phyloP scores from a whole-genome alignment of 768 basidiomycete species.

The Amyloporia xantha region DNA sequence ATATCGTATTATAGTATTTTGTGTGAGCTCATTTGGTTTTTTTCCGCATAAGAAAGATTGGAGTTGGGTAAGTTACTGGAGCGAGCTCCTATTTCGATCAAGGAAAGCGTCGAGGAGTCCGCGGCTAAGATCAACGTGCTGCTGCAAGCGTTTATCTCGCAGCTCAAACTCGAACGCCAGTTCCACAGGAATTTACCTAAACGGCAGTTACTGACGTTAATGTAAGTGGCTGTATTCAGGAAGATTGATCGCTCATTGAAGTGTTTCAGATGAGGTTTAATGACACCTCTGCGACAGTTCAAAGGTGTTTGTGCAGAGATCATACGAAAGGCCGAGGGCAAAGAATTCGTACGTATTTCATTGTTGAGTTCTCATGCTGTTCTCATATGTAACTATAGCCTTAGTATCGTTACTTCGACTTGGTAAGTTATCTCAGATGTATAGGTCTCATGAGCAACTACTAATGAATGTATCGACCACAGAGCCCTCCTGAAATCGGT shows the following conservation, averaged over 20 bases:
- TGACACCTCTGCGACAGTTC: constrained; percentile 97
- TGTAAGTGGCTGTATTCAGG: constrained; percentile 38
- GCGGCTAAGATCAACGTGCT: constrained; percentile 97
- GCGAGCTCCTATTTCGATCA: constrained; percentile 93
- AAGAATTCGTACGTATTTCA: constrained; percentile 76
- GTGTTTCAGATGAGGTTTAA: constrained; percentile 81
- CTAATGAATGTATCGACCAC: not conserved
- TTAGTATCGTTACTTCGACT: constrained; percentile 96
- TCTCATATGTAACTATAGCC: constrained; percentile 40
- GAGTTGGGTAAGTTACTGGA: constrained; percentile 88
- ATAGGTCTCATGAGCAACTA: not conserved
- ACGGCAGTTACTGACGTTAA: constrained; percentile 81
- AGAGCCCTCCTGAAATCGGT: constrained; percentile 85
- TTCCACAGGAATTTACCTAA: constrained; percentile 90
- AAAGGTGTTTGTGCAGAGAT: constrained; percentile 83
- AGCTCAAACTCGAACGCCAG: constrained; percentile 82
- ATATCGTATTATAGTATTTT: not conserved
- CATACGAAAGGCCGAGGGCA: constrained; percentile 86
- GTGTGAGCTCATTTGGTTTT: not conserved
- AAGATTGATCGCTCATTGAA: not conserved
- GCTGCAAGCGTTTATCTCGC: constrained; percentile 90
- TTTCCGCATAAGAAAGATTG: constrained; percentile 57
- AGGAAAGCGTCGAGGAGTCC: constrained; percentile 93
- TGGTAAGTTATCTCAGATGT: too few relatives aligned
- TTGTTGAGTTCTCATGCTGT: not conserved